These are phyloP conservation scores for Laburnicola sp. DNA, from an alignment of 2,329 filamentous ascomycete genomes.

Conservation along the genomic window DNA sequence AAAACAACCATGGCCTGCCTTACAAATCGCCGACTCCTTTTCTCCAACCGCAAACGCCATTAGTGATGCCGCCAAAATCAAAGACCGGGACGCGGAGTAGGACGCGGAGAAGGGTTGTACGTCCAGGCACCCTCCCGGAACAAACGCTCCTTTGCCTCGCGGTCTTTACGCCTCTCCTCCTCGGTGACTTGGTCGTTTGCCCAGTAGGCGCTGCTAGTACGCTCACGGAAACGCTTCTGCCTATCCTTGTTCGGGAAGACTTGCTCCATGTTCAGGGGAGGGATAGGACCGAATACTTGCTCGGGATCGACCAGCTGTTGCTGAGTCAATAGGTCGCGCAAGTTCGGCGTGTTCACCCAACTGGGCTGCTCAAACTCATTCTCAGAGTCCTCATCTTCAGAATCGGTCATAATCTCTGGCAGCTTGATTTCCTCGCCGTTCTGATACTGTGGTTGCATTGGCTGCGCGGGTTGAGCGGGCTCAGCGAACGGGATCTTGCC, in stretches of 20 bases:
- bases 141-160: slow-evolving; percentile 76
- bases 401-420: slow-evolving; percentile 93
- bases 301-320: slow-evolving; percentile 87
- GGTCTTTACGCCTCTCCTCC: slow-evolving; percentile 80
- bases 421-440: slow-evolving; percentile 90
- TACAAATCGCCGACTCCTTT: slow-evolving; percentile 2
- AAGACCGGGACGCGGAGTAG: slow-evolving; percentile 21
- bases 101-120: slow-evolving; percentile 40
- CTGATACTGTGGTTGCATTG: slow-evolving; percentile 74
- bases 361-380: slow-evolving; percentile 69
- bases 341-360: slow-evolving; percentile 87
- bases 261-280: slow-evolving; percentile 90
- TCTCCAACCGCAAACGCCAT: background rate
- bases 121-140: slow-evolving; percentile 81
- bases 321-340: slow-evolving; percentile 72
- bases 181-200: slow-evolving; percentile 80
- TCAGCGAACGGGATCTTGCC: slow-evolving; percentile 89
- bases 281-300: slow-evolving; percentile 84
- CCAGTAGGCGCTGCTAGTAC: slow-evolving; percentile 96
- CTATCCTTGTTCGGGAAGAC: slow-evolving; percentile 80
- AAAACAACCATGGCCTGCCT: slow-evolving; percentile 1
- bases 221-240: slow-evolving; percentile 82
- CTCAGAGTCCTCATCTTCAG: slow-evolving; percentile 77
- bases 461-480: slow-evolving; percentile 56
- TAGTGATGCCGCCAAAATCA: slow-evolving; percentile 2